Evolutionary conservation across 2,329 filamentous ascomycete genomes (phyloP).

Genomic region (Exserohilum rostratum): DNA sequence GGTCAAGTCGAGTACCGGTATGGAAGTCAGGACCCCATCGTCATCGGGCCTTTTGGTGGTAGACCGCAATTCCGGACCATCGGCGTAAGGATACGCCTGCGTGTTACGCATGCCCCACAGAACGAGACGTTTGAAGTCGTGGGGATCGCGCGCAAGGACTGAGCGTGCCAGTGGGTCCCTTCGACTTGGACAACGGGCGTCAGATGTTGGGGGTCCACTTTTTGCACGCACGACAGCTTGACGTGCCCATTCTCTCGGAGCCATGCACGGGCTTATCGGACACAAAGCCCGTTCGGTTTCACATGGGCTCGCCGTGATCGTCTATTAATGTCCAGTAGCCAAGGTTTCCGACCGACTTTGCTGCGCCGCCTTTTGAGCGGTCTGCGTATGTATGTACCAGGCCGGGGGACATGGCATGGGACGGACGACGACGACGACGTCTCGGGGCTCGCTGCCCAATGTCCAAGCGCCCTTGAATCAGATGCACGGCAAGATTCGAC

Average conservation of each 20-base stretch:
- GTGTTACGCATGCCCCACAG: constrained; percentile 1
- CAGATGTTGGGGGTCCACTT: neutral
- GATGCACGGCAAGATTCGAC: neutral
- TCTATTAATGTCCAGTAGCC: neutral
- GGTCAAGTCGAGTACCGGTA: neutral
- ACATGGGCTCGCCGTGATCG: neutral
- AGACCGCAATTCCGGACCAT: constrained; percentile 5
- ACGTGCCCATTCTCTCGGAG: neutral
- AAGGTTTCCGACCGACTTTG: neutral
- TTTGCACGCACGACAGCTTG: neutral
- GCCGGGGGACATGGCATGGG: too few relatives aligned
- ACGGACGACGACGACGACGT: too few relatives aligned
- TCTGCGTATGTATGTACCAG: neutral
- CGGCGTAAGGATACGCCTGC: neutral
- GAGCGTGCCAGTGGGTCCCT: constrained; percentile 1
- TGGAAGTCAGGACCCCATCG: neutral
- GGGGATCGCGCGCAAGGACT: neutral
- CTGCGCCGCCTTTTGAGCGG: neutral
- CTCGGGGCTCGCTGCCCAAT: constrained; percentile 10
- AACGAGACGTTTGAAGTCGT: constrained; percentile 6
- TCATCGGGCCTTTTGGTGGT: constrained; percentile 4
- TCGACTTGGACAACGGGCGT: constrained; percentile 1
- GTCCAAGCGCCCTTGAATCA: constrained; percentile 3
- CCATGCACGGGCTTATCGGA: neutral
- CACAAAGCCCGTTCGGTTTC: too few relatives aligned